These are phyloP conservation scores for Knoxdaviesia proteae DNA, from an alignment of 2,329 filamentous ascomycete species.

Conservation along the genomic window DNA sequence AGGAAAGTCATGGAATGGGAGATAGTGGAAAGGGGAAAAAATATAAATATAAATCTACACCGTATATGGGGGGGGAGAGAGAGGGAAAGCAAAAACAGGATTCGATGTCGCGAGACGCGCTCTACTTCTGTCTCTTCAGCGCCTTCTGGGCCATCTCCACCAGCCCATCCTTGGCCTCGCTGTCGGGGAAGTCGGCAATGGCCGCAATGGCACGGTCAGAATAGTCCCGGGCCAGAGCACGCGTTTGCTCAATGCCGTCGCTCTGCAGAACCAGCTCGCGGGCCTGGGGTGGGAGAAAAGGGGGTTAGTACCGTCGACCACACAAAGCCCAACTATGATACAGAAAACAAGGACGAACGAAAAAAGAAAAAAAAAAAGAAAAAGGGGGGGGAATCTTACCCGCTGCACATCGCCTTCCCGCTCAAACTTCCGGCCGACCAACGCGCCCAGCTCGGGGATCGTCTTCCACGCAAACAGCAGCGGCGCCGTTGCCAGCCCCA, in stretches of 20 bases:
- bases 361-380: slow-evolving; percentile 5
- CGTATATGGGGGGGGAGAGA: no score
- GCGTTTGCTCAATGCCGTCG: slow-evolving; percentile 79
- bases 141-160: slow-evolving; percentile 90
- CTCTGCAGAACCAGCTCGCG: slow-evolving; percentile 65
- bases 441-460: slow-evolving; percentile 59
- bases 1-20: no score
- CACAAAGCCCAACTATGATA: not conserved
- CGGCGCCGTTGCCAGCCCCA: slow-evolving; percentile 84
- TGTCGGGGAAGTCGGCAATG: slow-evolving; percentile 73
- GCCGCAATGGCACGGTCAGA: slow-evolving; percentile 69
- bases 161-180: slow-evolving; percentile 79
- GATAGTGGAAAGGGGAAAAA: no score
- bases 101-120: not conserved
- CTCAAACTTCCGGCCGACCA: slow-evolving; percentile 83
- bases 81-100: no score
- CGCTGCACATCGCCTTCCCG: slow-evolving; percentile 63
- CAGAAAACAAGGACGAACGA: not conserved
- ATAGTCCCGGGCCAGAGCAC: slow-evolving; percentile 77
- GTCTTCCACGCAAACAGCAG: slow-evolving; percentile 90
- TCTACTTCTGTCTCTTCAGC: slow-evolving; percentile 65
- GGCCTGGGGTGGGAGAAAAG: slow-evolving; percentile 33
- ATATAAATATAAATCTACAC: no score
- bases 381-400: slow-evolving; percentile 29
- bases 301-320: slow-evolving; percentile 3